Conservation (phyloP, 1,284 basidiomycete genomes). For the Flammula alnicola region DNA sequence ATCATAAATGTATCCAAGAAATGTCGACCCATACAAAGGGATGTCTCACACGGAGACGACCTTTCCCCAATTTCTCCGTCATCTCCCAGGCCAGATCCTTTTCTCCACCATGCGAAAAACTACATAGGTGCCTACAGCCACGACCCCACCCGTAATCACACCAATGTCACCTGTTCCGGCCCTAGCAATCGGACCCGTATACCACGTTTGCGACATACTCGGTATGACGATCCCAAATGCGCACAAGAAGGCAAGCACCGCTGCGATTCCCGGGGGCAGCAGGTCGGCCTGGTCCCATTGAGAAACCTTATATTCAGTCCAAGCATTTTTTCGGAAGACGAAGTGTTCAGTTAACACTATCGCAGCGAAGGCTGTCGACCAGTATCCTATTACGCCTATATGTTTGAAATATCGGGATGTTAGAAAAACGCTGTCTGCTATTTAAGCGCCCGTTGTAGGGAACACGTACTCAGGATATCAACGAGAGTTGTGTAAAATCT, state of each 20-base stretch:
- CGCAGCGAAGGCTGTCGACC: conserved; percentile 57
- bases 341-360: conserved; percentile 63
- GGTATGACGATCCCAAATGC: conserved; percentile 56
- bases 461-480: conserved; percentile 53
- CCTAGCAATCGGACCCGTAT: conserved; percentile 41
- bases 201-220: conserved; percentile 66
- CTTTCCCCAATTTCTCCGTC: neutral
- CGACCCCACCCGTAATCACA: conserved; percentile 51
- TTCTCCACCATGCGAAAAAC: conserved; percentile 44
- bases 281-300: conserved; percentile 45
- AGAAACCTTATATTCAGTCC: conserved; percentile 33
- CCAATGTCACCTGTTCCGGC: conserved; percentile 62
- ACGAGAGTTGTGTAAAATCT: conserved; percentile 61
- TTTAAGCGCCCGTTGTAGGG: too few relatives aligned
- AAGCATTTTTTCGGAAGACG: conserved; percentile 48
- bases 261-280: conserved; percentile 52
- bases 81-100: conserved; percentile 26
- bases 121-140: conserved; percentile 42
- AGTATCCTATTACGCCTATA: conserved; percentile 49
- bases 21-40: too few relatives aligned
- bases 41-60: too few relatives aligned
- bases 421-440: too few relatives aligned
- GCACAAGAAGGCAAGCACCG: conserved; percentile 49
- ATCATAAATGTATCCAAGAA: too few relatives aligned
- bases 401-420: conserved; percentile 19